Evolutionary conservation across 495 filamentous ascomycete genomes (phyloP).

Genomic region (Annulohypoxylon nitens): DNA sequence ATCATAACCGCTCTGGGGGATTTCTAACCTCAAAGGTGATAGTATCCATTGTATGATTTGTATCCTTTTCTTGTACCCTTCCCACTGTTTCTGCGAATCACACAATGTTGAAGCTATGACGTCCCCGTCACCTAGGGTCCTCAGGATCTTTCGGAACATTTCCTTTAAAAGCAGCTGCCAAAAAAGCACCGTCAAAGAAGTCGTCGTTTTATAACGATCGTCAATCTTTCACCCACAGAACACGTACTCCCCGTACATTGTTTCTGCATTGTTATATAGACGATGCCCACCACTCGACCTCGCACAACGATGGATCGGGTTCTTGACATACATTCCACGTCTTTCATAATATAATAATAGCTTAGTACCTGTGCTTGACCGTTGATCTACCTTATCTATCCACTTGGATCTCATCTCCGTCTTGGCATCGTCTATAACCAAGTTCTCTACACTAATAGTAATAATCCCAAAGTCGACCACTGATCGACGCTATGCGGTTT

Average conservation of each 20-base stretch:
- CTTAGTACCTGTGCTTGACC: slow-evolving; percentile 9
- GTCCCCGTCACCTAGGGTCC: slow-evolving; percentile 38
- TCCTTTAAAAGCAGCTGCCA: slow-evolving; percentile 31
- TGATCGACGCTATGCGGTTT: slow-evolving; percentile 47
- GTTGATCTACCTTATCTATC: slow-evolving; percentile 11
- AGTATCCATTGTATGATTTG: not conserved
- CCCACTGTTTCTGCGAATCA: slow-evolving; percentile 40
- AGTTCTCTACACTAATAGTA: slow-evolving; percentile 13
- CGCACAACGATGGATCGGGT: slow-evolving; percentile 23
- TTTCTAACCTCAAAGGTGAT: slow-evolving; percentile 31
- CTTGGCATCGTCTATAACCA: not conserved
- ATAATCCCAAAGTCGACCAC: slow-evolving; percentile 26
- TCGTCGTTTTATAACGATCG: slow-evolving; percentile 45
- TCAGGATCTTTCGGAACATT: slow-evolving; percentile 33
- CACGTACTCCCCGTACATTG: slow-evolving; percentile 16
- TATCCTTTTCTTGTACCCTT: slow-evolving; percentile 15
- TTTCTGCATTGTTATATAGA: not conserved
- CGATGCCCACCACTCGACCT: slow-evolving; percentile 2
- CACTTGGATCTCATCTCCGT: slow-evolving; percentile 19
- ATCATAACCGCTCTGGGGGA: slow-evolving; percentile 38
- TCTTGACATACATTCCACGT: slow-evolving; percentile 10
- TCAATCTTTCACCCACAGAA: slow-evolving; percentile 32
- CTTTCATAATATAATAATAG: slow-evolving; percentile 27
- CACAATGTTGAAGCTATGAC: slow-evolving; percentile 37
- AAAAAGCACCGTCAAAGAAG: slow-evolving; percentile 39